Evolutionary conservation across 306 rosid species (phyloP).

Genomic region (Vigna radiata): DNA sequence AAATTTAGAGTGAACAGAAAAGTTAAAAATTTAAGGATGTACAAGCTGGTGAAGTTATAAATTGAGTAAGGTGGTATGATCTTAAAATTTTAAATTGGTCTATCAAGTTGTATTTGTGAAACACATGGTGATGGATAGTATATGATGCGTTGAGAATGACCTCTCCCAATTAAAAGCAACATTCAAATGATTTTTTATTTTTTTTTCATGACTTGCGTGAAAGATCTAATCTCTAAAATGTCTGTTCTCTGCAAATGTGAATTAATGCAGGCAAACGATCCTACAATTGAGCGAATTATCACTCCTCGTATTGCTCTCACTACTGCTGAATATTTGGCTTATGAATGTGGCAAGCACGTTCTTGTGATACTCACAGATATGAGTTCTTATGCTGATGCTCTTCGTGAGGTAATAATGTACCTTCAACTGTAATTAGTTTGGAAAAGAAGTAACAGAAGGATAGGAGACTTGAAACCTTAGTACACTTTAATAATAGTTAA

Average conservation of each 20-base stretch:
- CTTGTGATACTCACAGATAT: constrained; percentile 98
- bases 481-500: constrained; percentile 30
- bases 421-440: constrained; percentile 21
- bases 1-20: neutral
- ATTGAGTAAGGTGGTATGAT: neutral
- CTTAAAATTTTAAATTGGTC: neutral
- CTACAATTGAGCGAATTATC: constrained; percentile 98
- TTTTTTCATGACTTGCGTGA: constrained; percentile 24
- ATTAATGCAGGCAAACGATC: constrained; percentile 91
- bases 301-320: constrained; percentile 99
- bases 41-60: constrained; percentile 18
- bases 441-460: constrained; percentile 5
- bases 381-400: constrained; percentile 99
- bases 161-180: neutral
- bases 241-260: constrained; percentile 35
- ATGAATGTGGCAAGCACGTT: constrained; percentile 99
- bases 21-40: neutral
- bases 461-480: constrained; percentile 1
- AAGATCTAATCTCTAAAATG: constrained; percentile 24
- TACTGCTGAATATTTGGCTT: constrained; percentile 98
- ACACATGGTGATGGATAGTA: constrained; percentile 29
- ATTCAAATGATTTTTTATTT: constrained; percentile 10
- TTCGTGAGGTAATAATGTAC: constrained; percentile 93
- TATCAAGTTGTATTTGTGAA: constrained; percentile 31
- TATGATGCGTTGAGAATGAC: neutral